Conservation (phyloP, 2,329 filamentous ascomycete species). For the Coniochaeta sp. region DNA sequence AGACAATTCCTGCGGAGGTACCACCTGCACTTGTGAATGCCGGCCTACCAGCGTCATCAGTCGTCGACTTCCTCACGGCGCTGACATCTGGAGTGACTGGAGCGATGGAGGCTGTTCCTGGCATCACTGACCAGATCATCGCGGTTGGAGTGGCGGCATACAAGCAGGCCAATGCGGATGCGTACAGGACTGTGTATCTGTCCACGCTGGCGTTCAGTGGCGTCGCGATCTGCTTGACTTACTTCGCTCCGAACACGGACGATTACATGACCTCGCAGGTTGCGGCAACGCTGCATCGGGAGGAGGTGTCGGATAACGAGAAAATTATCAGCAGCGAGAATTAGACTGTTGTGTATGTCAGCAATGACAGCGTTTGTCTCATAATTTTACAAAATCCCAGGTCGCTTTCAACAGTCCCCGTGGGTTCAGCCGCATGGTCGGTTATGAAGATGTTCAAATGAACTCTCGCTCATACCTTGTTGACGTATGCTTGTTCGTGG, state of each 20-base stretch:
- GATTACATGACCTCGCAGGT: conserved; percentile 8
- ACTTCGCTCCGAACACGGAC: conserved; percentile 9
- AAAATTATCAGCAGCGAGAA: not conserved
- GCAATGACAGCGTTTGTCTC: too few species aligned
- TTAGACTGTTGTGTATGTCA: not conserved
- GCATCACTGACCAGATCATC: conserved; percentile 18
- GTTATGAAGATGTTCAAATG: too few species aligned
- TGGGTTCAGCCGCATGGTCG: too few species aligned
- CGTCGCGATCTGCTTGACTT: conserved; percentile 12
- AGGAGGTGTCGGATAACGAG: not conserved
- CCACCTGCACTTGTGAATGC: conserved; percentile 17
- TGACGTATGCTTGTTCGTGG: too few species aligned
- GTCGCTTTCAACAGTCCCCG: too few species aligned
- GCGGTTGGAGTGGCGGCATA: conserved; percentile 17
- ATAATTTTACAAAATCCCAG: too few species aligned
- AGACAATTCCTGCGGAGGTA: conserved; percentile 16
- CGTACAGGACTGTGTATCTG: conserved; percentile 21
- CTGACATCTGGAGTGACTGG: conserved; percentile 9
- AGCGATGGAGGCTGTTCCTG: conserved; percentile 13
- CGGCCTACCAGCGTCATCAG: conserved; percentile 17
- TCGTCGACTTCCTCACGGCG: conserved; percentile 18
- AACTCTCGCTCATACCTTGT: too few species aligned
- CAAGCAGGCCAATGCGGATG: conserved; percentile 18
- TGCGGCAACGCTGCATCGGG: conserved; percentile 6
- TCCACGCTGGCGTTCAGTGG: conserved; percentile 18